Percentiles rank a stretch among this genome's conserved stretches.
Conservation (phyloP, 2,329 filamentous ascomycete genomes). For the Neopestalotiopsis rosae region DNA sequence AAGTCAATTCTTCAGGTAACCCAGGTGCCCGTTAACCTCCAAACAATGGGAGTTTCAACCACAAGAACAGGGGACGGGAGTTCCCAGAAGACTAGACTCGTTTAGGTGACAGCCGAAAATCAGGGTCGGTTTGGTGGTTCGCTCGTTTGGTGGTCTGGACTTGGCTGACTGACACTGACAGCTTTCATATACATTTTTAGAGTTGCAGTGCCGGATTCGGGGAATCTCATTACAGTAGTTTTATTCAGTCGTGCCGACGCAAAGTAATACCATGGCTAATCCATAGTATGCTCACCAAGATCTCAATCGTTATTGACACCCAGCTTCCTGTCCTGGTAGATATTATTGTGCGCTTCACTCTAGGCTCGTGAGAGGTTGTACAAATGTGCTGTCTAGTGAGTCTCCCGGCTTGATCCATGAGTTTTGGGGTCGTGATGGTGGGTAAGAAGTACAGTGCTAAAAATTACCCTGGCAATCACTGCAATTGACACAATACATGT, state of each 20-base stretch:
- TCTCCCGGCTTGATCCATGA: no score
- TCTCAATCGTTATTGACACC: no score
- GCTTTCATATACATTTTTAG: neutral
- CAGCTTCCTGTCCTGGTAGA: no score
- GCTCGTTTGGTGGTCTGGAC: neutral
- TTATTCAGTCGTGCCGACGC: no score
- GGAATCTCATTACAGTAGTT: neutral
- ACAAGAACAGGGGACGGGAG: neutral
- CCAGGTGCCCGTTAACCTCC: neutral
- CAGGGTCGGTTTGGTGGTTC: conserved; percentile 4
- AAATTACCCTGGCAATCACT: no score
- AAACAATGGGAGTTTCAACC: conserved; percentile 9
- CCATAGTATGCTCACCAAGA: no score
- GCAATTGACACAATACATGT: no score
- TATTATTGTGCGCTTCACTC: neutral
- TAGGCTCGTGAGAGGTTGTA: neutral
- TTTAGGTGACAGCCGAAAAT: conserved; percentile 9
- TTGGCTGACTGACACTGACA: neutral
- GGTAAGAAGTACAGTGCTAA: no score
- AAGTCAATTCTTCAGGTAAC: neutral
- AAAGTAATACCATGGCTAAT: no score
- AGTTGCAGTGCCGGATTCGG: neutral
- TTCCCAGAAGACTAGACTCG: neutral
- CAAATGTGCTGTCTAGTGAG: neutral
- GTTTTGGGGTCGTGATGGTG: no score